Percentiles rank a stretch among this genome's conserved stretches.
Conservation (phyloP, 2,329 filamentous ascomycete genomes). For the Xylaria sp. region DNA sequence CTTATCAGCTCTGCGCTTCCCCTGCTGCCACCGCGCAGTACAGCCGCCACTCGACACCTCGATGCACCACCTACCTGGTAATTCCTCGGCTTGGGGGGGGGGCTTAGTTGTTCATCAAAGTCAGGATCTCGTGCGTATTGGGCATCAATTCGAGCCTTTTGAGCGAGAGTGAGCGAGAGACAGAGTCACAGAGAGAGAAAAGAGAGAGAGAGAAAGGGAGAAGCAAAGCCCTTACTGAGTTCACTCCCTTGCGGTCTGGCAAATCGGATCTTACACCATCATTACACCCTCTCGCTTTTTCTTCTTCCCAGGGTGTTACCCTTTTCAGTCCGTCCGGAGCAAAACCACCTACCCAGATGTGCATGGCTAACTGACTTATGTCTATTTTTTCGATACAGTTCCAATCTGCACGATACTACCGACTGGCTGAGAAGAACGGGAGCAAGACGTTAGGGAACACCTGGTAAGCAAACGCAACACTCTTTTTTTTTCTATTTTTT, state of each 20-base stretch:
- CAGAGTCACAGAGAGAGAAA: not conserved
- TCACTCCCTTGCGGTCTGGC: conserved; percentile 18
- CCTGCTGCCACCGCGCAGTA: conserved; percentile 12
- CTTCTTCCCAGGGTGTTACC: not conserved
- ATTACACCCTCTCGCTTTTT: conserved; percentile 10
- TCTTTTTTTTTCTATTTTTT: conserved; percentile 13
- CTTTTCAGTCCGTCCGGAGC: conserved; percentile 3
- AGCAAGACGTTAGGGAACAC: conserved; percentile 89
- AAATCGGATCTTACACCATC: conserved; percentile 28
- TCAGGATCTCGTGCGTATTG: conserved; percentile 31
- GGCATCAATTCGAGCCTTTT: conserved; percentile 35
- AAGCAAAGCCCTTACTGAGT: conserved; percentile 12
- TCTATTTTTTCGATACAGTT: conserved; percentile 64
- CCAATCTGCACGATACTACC: conserved; percentile 82
- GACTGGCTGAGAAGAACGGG: conserved; percentile 81
- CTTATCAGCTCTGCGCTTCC: conserved; percentile 18
- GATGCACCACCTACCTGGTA: conserved; percentile 6
- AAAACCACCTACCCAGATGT: conserved; percentile 28
- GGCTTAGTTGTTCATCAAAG: conserved; percentile 12
- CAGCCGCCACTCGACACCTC: conserved; percentile 6
- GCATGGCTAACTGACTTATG: conserved; percentile 46
- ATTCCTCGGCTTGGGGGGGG: conserved; percentile 9
- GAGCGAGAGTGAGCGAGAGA: conserved; percentile 18
- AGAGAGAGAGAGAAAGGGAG: not conserved
- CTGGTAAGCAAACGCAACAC: conserved; percentile 62